phyloP scores from a whole-genome alignment of 768 basidiomycete species.

The Rhizopogon vinicolor region DNA sequence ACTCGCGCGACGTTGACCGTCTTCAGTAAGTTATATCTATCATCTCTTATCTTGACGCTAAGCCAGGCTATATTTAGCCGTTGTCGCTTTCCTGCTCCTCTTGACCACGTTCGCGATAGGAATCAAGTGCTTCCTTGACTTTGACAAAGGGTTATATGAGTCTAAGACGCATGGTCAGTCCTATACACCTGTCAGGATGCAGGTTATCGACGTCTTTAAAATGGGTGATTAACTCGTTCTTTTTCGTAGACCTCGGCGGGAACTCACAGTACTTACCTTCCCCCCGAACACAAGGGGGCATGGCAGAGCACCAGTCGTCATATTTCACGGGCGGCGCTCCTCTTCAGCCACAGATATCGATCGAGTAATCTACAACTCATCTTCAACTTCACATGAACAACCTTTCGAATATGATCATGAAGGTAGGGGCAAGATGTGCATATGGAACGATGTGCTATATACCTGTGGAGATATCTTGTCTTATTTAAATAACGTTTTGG shows the following conservation, averaged over 20 bases:
- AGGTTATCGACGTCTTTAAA: constrained; percentile 15
- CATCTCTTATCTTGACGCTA: neutral
- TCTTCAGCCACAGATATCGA: constrained; percentile 65
- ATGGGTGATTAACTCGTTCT: constrained; percentile 32
- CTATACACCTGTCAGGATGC: constrained; percentile 27
- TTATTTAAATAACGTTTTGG: constrained; percentile 12
- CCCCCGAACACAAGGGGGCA: constrained; percentile 36
- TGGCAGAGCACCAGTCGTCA: constrained; percentile 42
- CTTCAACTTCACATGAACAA: neutral
- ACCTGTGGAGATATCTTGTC: neutral
- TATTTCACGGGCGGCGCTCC: constrained; percentile 47
- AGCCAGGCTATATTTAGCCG: constrained; percentile 38
- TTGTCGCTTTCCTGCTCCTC: constrained; percentile 71
- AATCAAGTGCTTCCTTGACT: constrained; percentile 75
- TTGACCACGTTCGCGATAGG: constrained; percentile 74
- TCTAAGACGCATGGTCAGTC: constrained; percentile 76
- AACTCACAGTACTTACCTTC: constrained; percentile 40
- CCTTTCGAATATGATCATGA: constrained; percentile 4
- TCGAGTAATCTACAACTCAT: constrained; percentile 45
- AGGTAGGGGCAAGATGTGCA: neutral
- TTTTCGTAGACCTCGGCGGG: constrained; percentile 41
- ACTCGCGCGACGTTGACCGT: constrained; percentile 76
- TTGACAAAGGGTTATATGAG: constrained; percentile 69
- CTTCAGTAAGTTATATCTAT: constrained; percentile 54
- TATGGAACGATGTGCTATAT: neutral